Base-by-base conservation (phyloP, 106 monocot genomes). In the Dendrobium nobile region DNA sequence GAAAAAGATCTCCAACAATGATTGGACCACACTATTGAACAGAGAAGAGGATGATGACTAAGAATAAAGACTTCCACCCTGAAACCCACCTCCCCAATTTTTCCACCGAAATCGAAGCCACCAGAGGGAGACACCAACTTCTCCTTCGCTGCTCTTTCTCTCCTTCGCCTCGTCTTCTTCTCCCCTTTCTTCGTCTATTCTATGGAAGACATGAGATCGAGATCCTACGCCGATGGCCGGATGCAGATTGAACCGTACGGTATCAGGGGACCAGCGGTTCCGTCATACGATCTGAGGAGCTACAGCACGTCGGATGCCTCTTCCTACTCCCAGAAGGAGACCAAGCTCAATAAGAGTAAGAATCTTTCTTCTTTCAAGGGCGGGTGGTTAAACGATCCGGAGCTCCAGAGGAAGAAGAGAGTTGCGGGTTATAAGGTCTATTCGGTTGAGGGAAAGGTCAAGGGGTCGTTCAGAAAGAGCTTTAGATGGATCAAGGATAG, bases 341-440 rank as follows among this genome's bases (percentile, higher is more conserved):
- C 22, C 18, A 86, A 85, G 79, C 33, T 72, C 75, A 87, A 87
- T 58, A 89, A 85, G 78, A 85, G 68, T 28, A 84, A 86, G 45
- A 79, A 28, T 64, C 40, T 72, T 19, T 84, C 86, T 75, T 82
- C 82, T 0, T 73, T 70, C 2, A 83, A 73, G 58, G 26, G 80
- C 27, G 82, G 82, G 85, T 78, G 83, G 56, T 47, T 86, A 17
- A 86, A 64, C 26, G 88, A 90, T 73, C 85, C 90, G 1, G 93
- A 93, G 80, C 47, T 93, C 56, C 84, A 93, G 85, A 90, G 90
- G 83, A 88, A 85, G 93, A 88, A 79, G 88, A 90, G 93, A 85
- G 90, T 93, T 11, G 88, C 86, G 4, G 81, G 83, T 0, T 93
- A 93, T 82, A 87, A 85, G 85, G 84, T 72, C 72, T 93, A 90